Evolutionary conservation across 257 asterid species (phyloP), one percentile per base, ranked within the genome.

Genomic region (Gynochthodes officinalis): DNA sequence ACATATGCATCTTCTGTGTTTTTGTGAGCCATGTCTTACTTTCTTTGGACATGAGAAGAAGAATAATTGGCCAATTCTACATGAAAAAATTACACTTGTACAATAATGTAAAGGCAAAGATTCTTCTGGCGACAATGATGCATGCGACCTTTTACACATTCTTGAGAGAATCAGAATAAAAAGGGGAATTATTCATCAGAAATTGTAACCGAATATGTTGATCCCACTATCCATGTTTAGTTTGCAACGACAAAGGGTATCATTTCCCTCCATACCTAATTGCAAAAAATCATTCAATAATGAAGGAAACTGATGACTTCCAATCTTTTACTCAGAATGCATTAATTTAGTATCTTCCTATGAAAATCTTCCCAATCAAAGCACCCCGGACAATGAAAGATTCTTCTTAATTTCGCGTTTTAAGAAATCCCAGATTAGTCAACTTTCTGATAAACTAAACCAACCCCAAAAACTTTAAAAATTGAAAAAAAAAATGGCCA

Each of bases 11-110:
- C 25, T 54, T 30, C 11, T 2, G 7, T 44, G n/a, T 18, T 25
- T 54, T 40, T 23, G 28, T 55, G 19, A 16, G 25, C 27, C 44
- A 57, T 58, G 58, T 58, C 75, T 57, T 27, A 32, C 53, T 71
- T 33, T 57, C n/a, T 62, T 10, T 18, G 32, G 75, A 28, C 75
- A 60, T 3, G 10, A 33, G 13, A 32, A 30, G 35, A 59, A 13
- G 55, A 66, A 66, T 66, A 66, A 43, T 67, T 46, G 71, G 46
- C 59, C 35, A 12, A 68, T 52, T 69, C 73, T 52, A 4, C 19
- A 33, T 33, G 0, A 57, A 69, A n/a, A n/a, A n/a, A n/a, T n/a
- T n/a, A n/a, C n/a, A n/a, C n/a, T 10, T 2, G 2, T 33, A 30
- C n/a, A 28, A 28, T 59, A 59, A 59, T 62, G 18, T 25, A 16